Evolutionary conservation across 371 early-diverging fungal genomes (phyloP).

Genomic region (Chytridium lagenaria): DNA sequence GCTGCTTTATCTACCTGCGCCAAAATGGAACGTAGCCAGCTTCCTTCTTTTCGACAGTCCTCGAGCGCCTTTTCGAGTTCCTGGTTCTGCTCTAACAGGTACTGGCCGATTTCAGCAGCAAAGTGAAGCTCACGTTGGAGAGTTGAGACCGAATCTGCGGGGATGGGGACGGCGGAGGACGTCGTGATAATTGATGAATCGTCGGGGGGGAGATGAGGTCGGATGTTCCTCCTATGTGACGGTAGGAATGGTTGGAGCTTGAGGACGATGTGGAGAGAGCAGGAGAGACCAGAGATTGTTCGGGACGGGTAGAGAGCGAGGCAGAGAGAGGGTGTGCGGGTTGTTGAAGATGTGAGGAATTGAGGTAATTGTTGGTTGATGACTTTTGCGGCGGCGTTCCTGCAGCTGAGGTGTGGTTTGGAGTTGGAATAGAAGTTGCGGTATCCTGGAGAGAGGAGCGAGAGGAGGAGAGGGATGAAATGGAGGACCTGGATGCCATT

Average conservation of each 20-base stretch:
- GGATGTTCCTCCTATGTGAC: too few species aligned
- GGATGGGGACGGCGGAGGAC: too few species aligned
- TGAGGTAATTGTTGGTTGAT: conserved; percentile 51
- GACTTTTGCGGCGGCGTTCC: conserved; percentile 41
- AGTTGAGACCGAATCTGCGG: background rate
- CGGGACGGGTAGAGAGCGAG: too few species aligned
- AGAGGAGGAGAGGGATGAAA: background rate
- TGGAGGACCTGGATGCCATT: too few species aligned
- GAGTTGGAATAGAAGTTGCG: background rate
- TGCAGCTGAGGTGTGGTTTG: background rate
- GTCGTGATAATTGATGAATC: too few species aligned
- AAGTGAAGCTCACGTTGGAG: conserved; percentile 28
- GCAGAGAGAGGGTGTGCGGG: too few species aligned
- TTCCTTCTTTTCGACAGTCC: conserved; percentile 8
- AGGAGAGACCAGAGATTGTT: too few species aligned
- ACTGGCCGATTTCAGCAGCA: conserved; percentile 40
- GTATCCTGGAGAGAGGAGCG: background rate
- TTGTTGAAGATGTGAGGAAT: too few species aligned
- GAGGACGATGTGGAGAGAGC: too few species aligned
- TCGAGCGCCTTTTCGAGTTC: conserved; percentile 19
- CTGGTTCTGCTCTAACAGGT: conserved; percentile 35
- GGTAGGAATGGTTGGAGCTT: too few species aligned
- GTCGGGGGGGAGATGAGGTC: too few species aligned
- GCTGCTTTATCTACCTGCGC: conserved; percentile 18
- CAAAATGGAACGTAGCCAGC: conserved; percentile 17